Conservation (phyloP, 768 basidiomycete genomes). For the Lactarius quietus region DNA sequence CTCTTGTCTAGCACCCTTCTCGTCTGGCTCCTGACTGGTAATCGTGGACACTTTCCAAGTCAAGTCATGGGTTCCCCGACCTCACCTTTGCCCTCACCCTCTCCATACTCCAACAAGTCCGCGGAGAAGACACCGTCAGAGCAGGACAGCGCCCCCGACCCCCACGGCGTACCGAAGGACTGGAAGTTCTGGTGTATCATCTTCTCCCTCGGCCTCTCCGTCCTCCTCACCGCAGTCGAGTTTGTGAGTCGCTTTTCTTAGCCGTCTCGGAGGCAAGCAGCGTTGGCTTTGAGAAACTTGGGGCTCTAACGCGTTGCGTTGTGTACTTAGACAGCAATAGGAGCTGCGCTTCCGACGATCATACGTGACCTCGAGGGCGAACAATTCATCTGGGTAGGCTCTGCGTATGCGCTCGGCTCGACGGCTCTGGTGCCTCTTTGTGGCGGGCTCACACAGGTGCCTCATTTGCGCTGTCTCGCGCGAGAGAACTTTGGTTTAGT, state of each 20-base stretch:
- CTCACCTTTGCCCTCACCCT: neutral
- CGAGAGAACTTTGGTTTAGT: neutral
- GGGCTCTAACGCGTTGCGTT: neutral
- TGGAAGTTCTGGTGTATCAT: constrained; percentile 26
- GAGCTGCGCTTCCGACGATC: constrained; percentile 34
- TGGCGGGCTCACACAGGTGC: constrained; percentile 29
- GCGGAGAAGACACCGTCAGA: neutral
- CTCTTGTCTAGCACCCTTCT: neutral
- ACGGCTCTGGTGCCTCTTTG: constrained; percentile 31
- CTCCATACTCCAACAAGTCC: neutral
- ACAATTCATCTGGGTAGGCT: constrained; percentile 29
- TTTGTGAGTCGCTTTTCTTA: constrained; percentile 7
- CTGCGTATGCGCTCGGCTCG: constrained; percentile 28
- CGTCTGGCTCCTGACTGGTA: neutral
- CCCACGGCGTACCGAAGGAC: constrained; percentile 16
- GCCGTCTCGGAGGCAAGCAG: too few relatives aligned
- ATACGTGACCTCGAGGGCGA: constrained; percentile 29
- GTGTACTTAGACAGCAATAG: constrained; percentile 16
- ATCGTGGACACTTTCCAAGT: neutral
- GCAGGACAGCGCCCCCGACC: neutral
- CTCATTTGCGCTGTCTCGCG: neutral
- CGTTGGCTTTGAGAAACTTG: neutral
- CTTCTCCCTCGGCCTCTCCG: constrained; percentile 17
- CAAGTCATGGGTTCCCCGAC: neutral
- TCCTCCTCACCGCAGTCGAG: constrained; percentile 18